Evolutionary conservation across 1,139 yeast genomes (phyloP), one percentile per base, ranked within the genome.

Genomic region (Geotrichum bryndzae): DNA sequence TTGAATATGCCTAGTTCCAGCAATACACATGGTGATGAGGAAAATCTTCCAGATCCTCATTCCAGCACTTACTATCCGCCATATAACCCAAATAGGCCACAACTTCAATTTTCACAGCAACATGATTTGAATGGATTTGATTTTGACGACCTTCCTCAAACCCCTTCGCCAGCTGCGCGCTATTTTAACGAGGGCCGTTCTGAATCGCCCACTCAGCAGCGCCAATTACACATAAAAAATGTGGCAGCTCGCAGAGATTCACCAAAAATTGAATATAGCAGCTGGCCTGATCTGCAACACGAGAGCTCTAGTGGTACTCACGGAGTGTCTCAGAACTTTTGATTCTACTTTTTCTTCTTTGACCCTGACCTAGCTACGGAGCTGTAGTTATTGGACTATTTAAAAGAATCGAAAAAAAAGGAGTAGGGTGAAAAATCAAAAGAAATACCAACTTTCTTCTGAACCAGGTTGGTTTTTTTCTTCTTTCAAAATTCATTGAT

Each of bases 171-270:
- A 31, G 31, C 38, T 7, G 48, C 27, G 6, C 52, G 46, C 27
- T 51, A 51, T 31, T 52, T 52, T 31, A 38, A 18, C 25, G 50
- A 46, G 18, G 11, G 35, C 27, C 51, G 54, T 29, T 48, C 53
- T 10, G 41, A 53, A 48, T 48, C 57, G 35, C 50, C 60, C 4
- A 22, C 38, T 4, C 53, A n/a, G 11, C 35, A 38, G 7, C 52
- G 59, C 13, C 53, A 54, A 3, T 33, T 59, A n/a, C 58, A 59
- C 48, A 59, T 59, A 23, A 59, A 59, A n/a, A 56, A 59, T 27
- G 61, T 59, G 2, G 50, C 56, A 5, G 59, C 61, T 2, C 53
- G 53, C 41, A 33, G 61, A 13, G 58, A 56, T 18, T 59, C 61
- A 11, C 61, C 61, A 7, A 55, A 33, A 8, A 51, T 59, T 52